phyloP scores from a whole-genome alignment of 176 grass and related monocot species.

The Paspalum vaginatum region DNA sequence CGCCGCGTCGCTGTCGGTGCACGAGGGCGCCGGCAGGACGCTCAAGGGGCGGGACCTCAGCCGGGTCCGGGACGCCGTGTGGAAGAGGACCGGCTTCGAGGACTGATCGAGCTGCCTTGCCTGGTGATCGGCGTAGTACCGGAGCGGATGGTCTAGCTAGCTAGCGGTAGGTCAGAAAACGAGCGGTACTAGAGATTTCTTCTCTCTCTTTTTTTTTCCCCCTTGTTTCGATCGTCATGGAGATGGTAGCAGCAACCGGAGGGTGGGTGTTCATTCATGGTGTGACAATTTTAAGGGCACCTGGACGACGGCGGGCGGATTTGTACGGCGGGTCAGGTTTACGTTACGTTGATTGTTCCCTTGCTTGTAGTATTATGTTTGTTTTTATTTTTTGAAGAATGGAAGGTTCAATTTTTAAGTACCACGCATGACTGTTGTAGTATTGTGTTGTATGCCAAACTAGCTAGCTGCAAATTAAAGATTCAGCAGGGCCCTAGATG shows the following conservation, averaged over 20 bases:
- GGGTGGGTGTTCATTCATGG: conserved; percentile 37
- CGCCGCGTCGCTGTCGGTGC: conserved; percentile 73
- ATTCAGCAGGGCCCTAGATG: no score
- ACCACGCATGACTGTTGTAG: not conserved
- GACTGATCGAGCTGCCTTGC: conserved; percentile 36
- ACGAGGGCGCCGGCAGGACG: conserved; percentile 86
- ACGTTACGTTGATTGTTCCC: not conserved
- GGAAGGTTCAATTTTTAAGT: not conserved
- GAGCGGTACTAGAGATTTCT: not conserved
- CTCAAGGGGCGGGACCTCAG: conserved; percentile 97
- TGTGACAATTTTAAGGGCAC: conserved; percentile 47
- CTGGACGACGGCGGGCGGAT: not conserved
- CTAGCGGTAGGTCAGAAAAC: conserved; percentile 25
- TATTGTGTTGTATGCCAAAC: not conserved
- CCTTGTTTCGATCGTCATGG: not conserved
- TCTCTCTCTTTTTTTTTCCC: not conserved
- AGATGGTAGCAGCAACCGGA: conserved; percentile 5
- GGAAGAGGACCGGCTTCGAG: conserved; percentile 93
- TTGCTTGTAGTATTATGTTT: not conserved
- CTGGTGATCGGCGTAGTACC: no score
- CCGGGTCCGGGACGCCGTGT: conserved; percentile 87
- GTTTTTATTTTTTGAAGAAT: not conserved
- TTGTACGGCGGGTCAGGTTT: not conserved
- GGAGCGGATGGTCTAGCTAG: no score
- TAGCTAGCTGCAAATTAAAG: no score